A percentile compares a stretch with the other conserved stretches of the same genome.
Evolutionary conservation across 192 early-diverging fungal genomes (phyloP).

Genomic region (Coemansia furcata): DNA sequence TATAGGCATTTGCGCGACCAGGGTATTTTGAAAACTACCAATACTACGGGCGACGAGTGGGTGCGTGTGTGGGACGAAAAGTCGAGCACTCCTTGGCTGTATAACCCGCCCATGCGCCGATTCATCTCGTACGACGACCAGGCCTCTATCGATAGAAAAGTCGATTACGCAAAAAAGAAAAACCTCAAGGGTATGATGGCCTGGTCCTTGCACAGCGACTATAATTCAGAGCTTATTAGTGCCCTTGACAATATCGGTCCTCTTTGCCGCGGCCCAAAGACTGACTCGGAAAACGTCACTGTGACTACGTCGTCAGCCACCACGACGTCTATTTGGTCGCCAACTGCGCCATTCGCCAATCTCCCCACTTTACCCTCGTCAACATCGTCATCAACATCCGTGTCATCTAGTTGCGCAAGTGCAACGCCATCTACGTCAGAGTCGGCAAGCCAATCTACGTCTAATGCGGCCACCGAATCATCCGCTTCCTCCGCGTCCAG

Average conservation of each 20-base stretch:
- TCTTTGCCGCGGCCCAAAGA: slow-evolving; percentile 33
- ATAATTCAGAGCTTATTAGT: slow-evolving; percentile 58
- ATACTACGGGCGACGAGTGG: slow-evolving; percentile 57
- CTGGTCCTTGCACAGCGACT: slow-evolving; percentile 53
- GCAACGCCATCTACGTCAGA: neutral
- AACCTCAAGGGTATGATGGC: slow-evolving; percentile 67
- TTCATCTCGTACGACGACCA: slow-evolving; percentile 81
- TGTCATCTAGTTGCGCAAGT: neutral
- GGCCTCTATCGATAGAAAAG: slow-evolving; percentile 62
- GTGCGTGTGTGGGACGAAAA: slow-evolving; percentile 55
- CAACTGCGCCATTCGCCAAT: slow-evolving; percentile 22
- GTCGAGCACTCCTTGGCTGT: slow-evolving; percentile 57
- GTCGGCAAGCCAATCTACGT: neutral
- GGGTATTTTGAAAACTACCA: slow-evolving; percentile 47
- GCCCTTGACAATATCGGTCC: slow-evolving; percentile 26
- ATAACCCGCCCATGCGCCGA: slow-evolving; percentile 56
- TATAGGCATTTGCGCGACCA: slow-evolving; percentile 59
- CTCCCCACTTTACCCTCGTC: slow-evolving; percentile 6
- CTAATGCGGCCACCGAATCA: neutral
- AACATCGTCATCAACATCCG: neutral
- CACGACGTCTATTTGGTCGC: slow-evolving; percentile 18
- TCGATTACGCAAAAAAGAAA: slow-evolving; percentile 53
- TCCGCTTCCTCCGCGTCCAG: slow-evolving; percentile 7
- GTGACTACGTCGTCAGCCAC: neutral
- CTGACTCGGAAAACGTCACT: slow-evolving; percentile 13